Evolutionary conservation across 148 eudicot genomes (phyloP), one percentile per base, ranked within the genome.

Genomic region (Silene uniflora): DNA sequence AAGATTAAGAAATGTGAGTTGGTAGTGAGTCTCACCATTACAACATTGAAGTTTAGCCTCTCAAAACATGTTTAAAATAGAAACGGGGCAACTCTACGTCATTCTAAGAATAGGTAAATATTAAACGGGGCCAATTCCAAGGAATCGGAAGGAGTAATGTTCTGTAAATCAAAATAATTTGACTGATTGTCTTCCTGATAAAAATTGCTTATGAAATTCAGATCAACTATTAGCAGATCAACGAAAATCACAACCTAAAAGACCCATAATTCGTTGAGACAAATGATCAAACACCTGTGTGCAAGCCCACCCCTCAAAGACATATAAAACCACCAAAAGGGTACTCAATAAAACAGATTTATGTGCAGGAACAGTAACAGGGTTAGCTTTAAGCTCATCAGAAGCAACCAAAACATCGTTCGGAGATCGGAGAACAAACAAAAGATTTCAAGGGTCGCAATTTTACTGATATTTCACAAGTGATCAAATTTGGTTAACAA

Each of bases 291-390:
- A 82, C 84, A 82, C 7, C 0, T 67, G 67, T 65, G 75, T 13
- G 75, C 81, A 78, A 39, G 3, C 10, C 23, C 14, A 8, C 52
- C 67, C 11, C 32, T 2, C 2, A 0, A 1, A 23, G 27, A 67
- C n/a, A 64, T 54, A 10, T 21, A 27, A 16, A 21, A 17, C 8
- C 4, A 17, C 54, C 1, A 63, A 39, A 47, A 4, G 72, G 77
- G 75, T 19, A 76, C 82, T 73, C 21, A 93, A 96, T 85, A 91
- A 76, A 72, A 93, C 81, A 42, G 93, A 84, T 74, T 86, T 89
- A 67, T 91, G 93, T 21, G 98, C 96, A 4, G 87, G 82, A 42
- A 93, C 79, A 47, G 93, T 75, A 66, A 73, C 79, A 21, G 83
- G 83, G 81, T 76, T 84, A 19, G 75, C 2, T 3, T 24, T 62